These are phyloP conservation scores for Colletotrichum aenigma DNA, from an alignment of 2,329 filamentous ascomycete species.

Conservation along the genomic window DNA sequence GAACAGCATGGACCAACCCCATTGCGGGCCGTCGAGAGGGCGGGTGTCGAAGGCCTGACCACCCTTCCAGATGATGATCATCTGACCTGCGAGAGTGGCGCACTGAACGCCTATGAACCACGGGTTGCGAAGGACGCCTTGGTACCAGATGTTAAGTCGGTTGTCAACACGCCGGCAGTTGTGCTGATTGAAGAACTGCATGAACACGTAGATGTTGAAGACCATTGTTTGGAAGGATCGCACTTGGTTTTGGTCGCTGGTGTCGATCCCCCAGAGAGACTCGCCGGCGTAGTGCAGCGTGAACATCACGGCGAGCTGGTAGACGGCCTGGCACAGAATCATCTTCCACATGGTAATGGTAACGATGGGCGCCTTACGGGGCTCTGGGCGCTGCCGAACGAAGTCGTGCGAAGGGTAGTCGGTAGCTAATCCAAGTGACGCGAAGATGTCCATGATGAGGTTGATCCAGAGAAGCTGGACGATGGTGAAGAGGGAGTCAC, in stretches of 20 bases:
- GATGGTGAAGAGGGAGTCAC: constrained; percentile 57
- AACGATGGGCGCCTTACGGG: constrained; percentile 46
- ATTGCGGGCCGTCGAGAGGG: constrained; percentile 66
- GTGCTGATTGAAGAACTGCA: constrained; percentile 88
- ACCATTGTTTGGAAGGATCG: constrained; percentile 68
- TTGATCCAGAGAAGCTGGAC: constrained; percentile 67
- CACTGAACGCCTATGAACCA: constrained; percentile 76
- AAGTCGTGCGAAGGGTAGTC: constrained; percentile 40
- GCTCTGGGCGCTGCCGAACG: constrained; percentile 34
- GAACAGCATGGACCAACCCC: constrained; percentile 73
- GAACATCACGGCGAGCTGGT: constrained; percentile 69
- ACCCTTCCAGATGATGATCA: constrained; percentile 75
- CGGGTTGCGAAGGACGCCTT: constrained; percentile 74
- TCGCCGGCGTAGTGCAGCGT: constrained; percentile 64
- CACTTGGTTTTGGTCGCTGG: not conserved
- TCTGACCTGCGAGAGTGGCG: constrained; percentile 71
- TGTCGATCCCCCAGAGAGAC: constrained; percentile 45
- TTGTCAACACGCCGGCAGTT: constrained; percentile 86
- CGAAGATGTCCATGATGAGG: constrained; percentile 65
- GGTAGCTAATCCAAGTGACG: constrained; percentile 53
- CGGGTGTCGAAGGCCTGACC: constrained; percentile 69
- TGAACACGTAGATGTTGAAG: constrained; percentile 88
- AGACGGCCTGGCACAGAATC: constrained; percentile 77
- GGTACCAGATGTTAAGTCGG: constrained; percentile 78
- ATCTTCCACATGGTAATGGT: constrained; percentile 83